phyloP scores from a whole-genome alignment of 1,139 yeast species.

The Hanseniaspora gamundiae region DNA sequence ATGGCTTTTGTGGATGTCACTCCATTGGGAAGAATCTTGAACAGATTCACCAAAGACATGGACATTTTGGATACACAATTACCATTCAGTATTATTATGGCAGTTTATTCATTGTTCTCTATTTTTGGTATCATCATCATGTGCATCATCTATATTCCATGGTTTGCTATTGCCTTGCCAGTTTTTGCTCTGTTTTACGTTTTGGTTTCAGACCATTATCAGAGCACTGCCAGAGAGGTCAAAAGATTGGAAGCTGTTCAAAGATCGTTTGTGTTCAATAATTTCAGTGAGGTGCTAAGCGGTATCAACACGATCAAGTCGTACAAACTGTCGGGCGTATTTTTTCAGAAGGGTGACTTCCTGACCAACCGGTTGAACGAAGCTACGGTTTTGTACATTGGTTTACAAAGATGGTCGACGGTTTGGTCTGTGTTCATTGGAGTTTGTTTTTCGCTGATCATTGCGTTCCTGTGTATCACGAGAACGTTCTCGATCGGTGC shows the following conservation, averaged over 20 bases:
- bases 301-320: constrained; percentile 60
- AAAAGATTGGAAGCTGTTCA: constrained; percentile 71
- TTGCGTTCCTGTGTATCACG: constrained; percentile 47
- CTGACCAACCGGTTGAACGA: constrained; percentile 50
- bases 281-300: constrained; percentile 56
- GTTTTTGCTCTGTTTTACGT: constrained; percentile 30
- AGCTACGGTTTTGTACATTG: constrained; percentile 49
- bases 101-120: constrained; percentile 3
- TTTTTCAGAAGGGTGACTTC: constrained; percentile 33
- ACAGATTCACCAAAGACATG: constrained; percentile 51
- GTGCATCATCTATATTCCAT: constrained; percentile 9
- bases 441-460: constrained; percentile 32
- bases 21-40: constrained; percentile 48
- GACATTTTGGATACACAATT: constrained; percentile 48
- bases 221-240: constrained; percentile 26
- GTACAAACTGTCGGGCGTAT: constrained; percentile 36
- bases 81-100: constrained; percentile 15
- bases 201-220: constrained; percentile 3
- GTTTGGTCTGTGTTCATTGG: constrained; percentile 45
- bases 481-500: constrained; percentile 49
- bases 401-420: constrained; percentile 65
- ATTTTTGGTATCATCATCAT: constrained; percentile 9
- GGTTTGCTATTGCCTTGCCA: constrained; percentile 41
- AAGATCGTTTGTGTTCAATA: constrained; percentile 60
- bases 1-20: constrained; percentile 49